These are phyloP conservation scores for Agapanthus africanus DNA, from an alignment of 106 monocot genomes.

Conservation along the genomic window DNA sequence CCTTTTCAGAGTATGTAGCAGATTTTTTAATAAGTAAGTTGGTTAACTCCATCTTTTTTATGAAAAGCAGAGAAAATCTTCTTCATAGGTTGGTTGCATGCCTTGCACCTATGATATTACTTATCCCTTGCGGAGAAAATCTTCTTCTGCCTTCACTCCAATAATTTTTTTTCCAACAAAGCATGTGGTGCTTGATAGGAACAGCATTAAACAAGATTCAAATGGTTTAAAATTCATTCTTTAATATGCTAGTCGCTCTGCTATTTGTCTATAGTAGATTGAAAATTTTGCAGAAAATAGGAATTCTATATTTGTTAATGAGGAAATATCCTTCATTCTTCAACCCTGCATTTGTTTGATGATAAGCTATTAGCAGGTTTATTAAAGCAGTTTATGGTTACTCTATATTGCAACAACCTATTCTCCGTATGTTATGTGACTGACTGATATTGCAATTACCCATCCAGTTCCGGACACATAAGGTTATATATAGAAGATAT, in stretches of 20 bases:
- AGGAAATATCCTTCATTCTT: background rate
- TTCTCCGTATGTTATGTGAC: background rate
- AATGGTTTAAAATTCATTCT: background rate
- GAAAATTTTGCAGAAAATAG: background rate
- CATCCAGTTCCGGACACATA: conserved; percentile 95
- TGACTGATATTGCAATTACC: conserved; percentile 8
- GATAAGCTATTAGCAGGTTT: background rate
- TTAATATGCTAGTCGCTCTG: background rate
- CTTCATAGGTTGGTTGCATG: background rate
- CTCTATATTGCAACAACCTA: background rate
- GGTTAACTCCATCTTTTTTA: background rate
- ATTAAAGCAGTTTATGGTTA: background rate
- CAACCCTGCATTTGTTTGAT: background rate
- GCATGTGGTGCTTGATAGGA: background rate
- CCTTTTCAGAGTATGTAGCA: background rate
- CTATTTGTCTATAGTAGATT: background rate
- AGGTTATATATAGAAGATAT: conserved; percentile 98
- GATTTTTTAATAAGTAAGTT: background rate
- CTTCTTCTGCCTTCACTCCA: background rate
- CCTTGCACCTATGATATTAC: background rate
- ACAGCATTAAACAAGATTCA: background rate
- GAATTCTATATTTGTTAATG: background rate
- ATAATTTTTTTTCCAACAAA: background rate
- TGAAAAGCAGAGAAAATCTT: background rate
- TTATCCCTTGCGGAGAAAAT: background rate